Percentiles rank a stretch among this genome's conserved stretches.
phyloP scores from a whole-genome alignment of 2,329 filamentous ascomycete species.

The Neoarthrinium moseri region DNA sequence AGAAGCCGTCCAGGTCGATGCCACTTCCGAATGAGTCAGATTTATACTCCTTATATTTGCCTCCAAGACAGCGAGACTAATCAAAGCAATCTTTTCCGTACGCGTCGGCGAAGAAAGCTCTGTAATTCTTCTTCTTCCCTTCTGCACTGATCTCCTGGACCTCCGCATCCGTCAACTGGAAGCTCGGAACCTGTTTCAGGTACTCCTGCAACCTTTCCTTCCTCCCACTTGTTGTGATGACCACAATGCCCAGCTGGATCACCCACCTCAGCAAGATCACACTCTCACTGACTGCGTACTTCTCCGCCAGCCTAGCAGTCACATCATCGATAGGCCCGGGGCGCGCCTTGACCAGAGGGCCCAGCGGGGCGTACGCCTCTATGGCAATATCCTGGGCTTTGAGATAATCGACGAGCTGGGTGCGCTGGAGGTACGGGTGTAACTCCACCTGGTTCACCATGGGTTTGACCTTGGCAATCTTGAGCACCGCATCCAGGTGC shows the following conservation, averaged over 20 bases:
- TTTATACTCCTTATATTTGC: too few species aligned
- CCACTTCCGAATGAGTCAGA: too few species aligned
- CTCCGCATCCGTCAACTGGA: constrained; percentile 58
- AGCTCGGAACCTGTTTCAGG: constrained; percentile 42
- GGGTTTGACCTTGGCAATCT: constrained; percentile 59
- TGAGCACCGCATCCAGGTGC: constrained; percentile 52
- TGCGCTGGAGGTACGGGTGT: constrained; percentile 70
- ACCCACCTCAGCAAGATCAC: constrained; percentile 57
- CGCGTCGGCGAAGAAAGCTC: neutral
- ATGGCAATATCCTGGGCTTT: constrained; percentile 53
- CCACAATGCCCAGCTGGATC: constrained; percentile 56
- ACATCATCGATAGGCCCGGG: constrained; percentile 50
- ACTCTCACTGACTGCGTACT: constrained; percentile 53
- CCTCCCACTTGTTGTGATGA: constrained; percentile 56
- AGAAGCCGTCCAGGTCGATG: too few species aligned
- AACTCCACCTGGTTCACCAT: constrained; percentile 77
- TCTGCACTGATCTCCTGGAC: constrained; percentile 51
- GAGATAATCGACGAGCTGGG: constrained; percentile 50
- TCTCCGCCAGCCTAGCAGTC: constrained; percentile 48
- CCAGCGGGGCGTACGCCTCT: constrained; percentile 53
- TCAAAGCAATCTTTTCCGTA: constrained; percentile 1
- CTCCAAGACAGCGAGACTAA: neutral
- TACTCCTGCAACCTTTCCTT: constrained; percentile 54
- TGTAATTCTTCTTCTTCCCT: constrained; percentile 55
- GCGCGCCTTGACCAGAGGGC: constrained; percentile 34